Conservation (phyloP, 257 asterid genomes). For the Penstemon eatonii region DNA sequence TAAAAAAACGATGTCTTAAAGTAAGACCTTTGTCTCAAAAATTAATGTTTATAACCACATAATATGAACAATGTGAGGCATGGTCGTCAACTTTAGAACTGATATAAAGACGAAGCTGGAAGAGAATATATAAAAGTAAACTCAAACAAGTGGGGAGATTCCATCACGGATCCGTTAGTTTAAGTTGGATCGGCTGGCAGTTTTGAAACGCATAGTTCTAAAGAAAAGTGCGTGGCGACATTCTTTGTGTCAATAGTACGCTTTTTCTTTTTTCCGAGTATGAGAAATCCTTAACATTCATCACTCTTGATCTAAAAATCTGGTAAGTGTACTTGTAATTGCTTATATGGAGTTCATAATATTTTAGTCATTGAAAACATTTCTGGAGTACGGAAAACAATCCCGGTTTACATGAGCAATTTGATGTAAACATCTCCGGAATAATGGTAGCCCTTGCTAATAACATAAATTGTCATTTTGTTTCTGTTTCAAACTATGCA, state of each 20-base stretch:
- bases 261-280: not conserved
- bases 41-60: conserved; percentile 1
- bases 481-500: not conserved
- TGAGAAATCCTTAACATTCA: not conserved
- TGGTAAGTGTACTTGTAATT: not conserved
- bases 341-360: no score
- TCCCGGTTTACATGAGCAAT: not conserved
- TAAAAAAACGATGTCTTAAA: conserved; percentile 3
- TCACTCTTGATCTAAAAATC: not conserved
- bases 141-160: not conserved
- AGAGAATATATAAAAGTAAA: conserved; percentile 1
- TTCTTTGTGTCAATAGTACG: not conserved
- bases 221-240: not conserved
- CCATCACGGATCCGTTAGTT: not conserved
- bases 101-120: conserved; percentile 9
- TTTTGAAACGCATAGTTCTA: not conserved
- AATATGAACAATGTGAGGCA: conserved; percentile 1
- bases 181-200: not conserved
- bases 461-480: no score
- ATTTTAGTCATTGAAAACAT: no score
- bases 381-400: not conserved
- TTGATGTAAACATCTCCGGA: not conserved
- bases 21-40: not conserved
- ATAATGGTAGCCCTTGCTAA: not conserved
- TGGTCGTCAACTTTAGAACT: not conserved